These are phyloP conservation scores for Ocimum tenuiflorum DNA, from an alignment of 257 asterid species.

Conservation along the genomic window DNA sequence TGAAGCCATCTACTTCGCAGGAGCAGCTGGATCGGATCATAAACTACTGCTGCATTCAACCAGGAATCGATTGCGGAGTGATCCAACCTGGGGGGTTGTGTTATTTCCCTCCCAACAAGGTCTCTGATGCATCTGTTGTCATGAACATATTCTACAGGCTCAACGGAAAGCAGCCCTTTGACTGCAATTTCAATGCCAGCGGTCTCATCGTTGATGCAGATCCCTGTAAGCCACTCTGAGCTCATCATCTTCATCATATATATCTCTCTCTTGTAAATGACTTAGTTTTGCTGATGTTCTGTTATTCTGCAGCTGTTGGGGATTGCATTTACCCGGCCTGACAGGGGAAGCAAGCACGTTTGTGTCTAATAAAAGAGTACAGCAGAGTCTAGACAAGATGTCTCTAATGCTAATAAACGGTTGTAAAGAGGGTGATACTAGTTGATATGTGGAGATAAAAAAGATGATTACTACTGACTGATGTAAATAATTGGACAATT, in stretches of 20 bases:
- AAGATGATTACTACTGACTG: neutral
- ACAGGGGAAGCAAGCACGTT: neutral
- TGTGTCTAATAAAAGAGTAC: neutral
- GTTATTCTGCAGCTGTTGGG: conserved; percentile 22
- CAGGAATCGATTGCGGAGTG: conserved; percentile 18
- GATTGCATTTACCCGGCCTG: conserved; percentile 18
- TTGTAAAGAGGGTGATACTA: neutral
- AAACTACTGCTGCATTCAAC: conserved; percentile 23
- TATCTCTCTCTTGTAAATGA: neutral
- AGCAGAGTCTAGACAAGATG: neutral
- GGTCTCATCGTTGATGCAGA: conserved; percentile 18
- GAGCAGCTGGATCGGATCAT: conserved; percentile 25
- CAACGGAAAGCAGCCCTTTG: neutral
- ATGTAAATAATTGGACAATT: neutral
- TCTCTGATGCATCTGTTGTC: conserved; percentile 33
- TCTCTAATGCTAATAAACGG: neutral
- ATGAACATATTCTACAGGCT: conserved; percentile 28
- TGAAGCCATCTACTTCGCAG: conserved; percentile 27
- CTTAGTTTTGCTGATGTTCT: neutral
- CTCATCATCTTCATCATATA: neutral
- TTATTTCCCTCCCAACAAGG: conserved; percentile 24
- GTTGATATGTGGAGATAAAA: neutral
- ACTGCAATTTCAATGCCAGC: conserved; percentile 22
- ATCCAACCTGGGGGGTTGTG: conserved; percentile 26
- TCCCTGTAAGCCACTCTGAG: conserved; percentile 19